Evolutionary conservation across 345 rosid genomes (phyloP), one percentile per base, ranked within the genome.

Genomic region (Balakata baccata): DNA sequence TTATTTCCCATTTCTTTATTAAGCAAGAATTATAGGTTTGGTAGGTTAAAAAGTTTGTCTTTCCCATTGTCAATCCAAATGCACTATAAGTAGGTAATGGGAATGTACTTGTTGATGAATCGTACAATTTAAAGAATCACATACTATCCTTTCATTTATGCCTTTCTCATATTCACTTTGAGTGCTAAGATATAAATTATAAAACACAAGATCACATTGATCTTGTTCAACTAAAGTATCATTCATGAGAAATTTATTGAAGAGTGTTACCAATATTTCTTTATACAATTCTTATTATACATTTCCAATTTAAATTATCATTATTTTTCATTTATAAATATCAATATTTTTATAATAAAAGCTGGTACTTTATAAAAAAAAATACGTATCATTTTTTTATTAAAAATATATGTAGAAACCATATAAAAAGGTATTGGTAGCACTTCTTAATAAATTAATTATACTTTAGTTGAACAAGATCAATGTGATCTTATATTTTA

Each of bases 131-230:
- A 34, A 25, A 71, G 66, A 45, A 43, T 25, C 74, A 46, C 41
- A 25, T 29, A 22, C 57, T 16, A 13, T 0, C 6, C 47, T 25
- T 58, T 23, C 5, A 4, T 49, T 29, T 29, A 29, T 29, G 34
- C 34, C 2, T n/a, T n/a, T n/a, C n/a, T n/a, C 38, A 71, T 34
- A 46, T 7, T 29, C 22, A 39, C 60, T 62, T 63, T 62, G 29
- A 18, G 10, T 51, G 11, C n/a, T 38, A 43, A 20, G 39, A n/a
- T n/a, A n/a, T n/a, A n/a, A n/a, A n/a, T 14, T 60, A 9, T 23
- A 73, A 25, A 73, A 50, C n/a, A 25, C 39, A 51, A 64, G 69
- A 63, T n/a, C 38, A 63, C 38, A 43, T 54, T 38, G 53, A 64
- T 54, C 12, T 46, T 71, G 52, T 23, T 14, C 11, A 29, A 25